These are phyloP conservation scores for Hygrophorus russula DNA, from an alignment of 768 basidiomycete genomes.

Conservation along the genomic window DNA sequence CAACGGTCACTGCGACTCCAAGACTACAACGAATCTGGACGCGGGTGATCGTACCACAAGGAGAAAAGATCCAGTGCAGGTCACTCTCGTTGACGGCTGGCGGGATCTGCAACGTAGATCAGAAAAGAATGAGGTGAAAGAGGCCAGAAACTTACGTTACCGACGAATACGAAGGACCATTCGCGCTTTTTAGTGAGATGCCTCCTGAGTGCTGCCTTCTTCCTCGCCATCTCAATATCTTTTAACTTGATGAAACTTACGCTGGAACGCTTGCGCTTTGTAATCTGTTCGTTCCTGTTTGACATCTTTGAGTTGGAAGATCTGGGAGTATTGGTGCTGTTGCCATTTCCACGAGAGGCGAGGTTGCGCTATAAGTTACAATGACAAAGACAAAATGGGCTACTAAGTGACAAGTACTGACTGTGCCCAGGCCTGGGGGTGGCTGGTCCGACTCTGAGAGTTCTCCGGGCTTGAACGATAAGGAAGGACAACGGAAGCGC, in stretches of 20 bases:
- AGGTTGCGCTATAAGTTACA: too few relatives aligned
- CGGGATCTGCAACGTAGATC: conserved; percentile 17
- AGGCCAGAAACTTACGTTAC: conserved; percentile 38
- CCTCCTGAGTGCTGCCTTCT: conserved; percentile 7
- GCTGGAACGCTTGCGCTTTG: conserved; percentile 5
- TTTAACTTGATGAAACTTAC: conserved; percentile 9
- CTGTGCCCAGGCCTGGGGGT: too few relatives aligned
- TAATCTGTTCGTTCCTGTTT: background rate
- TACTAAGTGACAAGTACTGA: too few relatives aligned
- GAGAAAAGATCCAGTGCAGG: conserved; percentile 22
- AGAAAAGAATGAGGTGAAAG: background rate
- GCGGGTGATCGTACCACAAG: conserved; percentile 23
- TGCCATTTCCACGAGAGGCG: background rate
- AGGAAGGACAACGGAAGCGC: too few relatives aligned
- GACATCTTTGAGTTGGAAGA: background rate
- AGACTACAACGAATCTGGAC: conserved; percentile 32
- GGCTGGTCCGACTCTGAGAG: too few relatives aligned
- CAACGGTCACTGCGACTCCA: conserved; percentile 23
- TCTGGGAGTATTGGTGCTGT: background rate
- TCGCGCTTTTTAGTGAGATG: background rate
- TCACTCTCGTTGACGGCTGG: conserved; percentile 22
- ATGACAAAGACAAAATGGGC: too few relatives aligned
- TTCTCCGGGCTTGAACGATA: too few relatives aligned
- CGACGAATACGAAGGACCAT: conserved; percentile 36
- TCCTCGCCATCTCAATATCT: conserved; percentile 17